Percentiles rank a stretch among this genome's conserved stretches.
Conservation (phyloP, 2,329 filamentous ascomycete species). For the Aspergillus ruber region DNA sequence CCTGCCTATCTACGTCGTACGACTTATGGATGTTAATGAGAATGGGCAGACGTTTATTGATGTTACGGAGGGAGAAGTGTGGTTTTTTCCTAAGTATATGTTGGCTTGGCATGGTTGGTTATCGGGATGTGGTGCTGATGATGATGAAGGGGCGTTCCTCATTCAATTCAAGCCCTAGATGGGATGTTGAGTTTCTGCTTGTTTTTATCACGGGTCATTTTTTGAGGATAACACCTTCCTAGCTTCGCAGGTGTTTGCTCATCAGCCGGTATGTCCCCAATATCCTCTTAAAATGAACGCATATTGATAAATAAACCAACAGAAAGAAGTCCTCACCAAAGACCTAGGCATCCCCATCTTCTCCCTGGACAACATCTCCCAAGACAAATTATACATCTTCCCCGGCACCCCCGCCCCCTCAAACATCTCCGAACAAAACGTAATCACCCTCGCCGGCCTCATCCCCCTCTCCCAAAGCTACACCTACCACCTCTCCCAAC, state of each 20-base stretch:
- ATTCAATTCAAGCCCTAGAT: conserved; percentile 67
- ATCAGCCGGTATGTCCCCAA: conserved; percentile 22
- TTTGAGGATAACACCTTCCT: conserved; percentile 70
- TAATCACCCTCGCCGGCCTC: conserved; percentile 54
- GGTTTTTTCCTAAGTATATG: too few relatives aligned
- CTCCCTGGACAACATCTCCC: conserved; percentile 57
- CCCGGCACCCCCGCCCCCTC: conserved; percentile 58
- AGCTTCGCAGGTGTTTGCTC: conserved; percentile 55
- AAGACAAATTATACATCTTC: conserved; percentile 70
- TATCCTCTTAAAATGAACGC: neutral
- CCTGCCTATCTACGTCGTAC: too few relatives aligned
- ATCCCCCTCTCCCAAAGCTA: conserved; percentile 60
- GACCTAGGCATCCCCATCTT: conserved; percentile 46
- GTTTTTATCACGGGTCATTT: conserved; percentile 56
- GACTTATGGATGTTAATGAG: too few relatives aligned
- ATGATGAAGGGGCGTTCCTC: too few relatives aligned
- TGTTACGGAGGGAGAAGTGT: conserved; percentile 67
- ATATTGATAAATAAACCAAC: conserved; percentile 1
- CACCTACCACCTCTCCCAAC: conserved; percentile 65
- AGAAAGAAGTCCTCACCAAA: conserved; percentile 49
- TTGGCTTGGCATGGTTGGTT: too few relatives aligned
- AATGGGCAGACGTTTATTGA: conserved; percentile 73
- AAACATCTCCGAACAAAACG: conserved; percentile 59
- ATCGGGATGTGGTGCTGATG: too few relatives aligned
- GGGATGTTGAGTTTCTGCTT: conserved; percentile 62